These are phyloP conservation scores for Candida sanyaensis DNA, from an alignment of 1,139 yeast genomes.

Conservation along the genomic window DNA sequence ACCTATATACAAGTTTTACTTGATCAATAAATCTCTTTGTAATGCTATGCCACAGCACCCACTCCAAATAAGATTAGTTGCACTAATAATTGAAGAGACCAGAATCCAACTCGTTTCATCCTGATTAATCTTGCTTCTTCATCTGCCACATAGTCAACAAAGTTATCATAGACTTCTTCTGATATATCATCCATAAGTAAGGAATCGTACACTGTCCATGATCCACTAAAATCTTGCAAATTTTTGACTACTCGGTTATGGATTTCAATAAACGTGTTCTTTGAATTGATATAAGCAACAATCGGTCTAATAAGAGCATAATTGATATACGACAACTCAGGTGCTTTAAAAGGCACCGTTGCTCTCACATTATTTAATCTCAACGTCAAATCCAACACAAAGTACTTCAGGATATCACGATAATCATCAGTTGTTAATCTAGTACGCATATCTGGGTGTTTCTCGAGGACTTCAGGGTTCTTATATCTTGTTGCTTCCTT, in stretches of 20 bases:
- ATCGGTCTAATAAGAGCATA: conserved; percentile 92
- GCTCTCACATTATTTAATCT: conserved; percentile 86
- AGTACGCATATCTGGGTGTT: conserved; percentile 32
- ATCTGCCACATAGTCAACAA: conserved; percentile 84
- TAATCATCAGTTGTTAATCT: conserved; percentile 28
- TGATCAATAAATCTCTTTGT: background rate
- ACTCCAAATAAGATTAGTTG: conserved; percentile 82
- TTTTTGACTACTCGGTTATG: conserved; percentile 72
- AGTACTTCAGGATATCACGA: conserved; percentile 50
- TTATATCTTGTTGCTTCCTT: conserved; percentile 42
- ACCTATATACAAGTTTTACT: conserved; percentile 5
- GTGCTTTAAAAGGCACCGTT: conserved; percentile 79
- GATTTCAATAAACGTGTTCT: conserved; percentile 86
- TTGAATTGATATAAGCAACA: conserved; percentile 90
- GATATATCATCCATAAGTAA: conserved; percentile 89
- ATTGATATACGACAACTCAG: conserved; percentile 83
- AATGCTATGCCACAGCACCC: conserved; percentile 43
- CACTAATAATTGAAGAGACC: conserved; percentile 85
- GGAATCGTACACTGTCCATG: conserved; percentile 95
- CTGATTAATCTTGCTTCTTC: conserved; percentile 76
- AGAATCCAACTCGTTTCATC: conserved; percentile 83
- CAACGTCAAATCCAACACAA: conserved; percentile 76
- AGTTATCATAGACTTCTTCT: conserved; percentile 86
- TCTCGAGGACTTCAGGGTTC: conserved; percentile 35
- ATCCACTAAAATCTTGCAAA: conserved; percentile 44